Percentiles rank a stretch among this genome's conserved stretches.
Evolutionary conservation across 805 yeast genomes (phyloP).

Genomic region (Grigorovia jiainica): DNA sequence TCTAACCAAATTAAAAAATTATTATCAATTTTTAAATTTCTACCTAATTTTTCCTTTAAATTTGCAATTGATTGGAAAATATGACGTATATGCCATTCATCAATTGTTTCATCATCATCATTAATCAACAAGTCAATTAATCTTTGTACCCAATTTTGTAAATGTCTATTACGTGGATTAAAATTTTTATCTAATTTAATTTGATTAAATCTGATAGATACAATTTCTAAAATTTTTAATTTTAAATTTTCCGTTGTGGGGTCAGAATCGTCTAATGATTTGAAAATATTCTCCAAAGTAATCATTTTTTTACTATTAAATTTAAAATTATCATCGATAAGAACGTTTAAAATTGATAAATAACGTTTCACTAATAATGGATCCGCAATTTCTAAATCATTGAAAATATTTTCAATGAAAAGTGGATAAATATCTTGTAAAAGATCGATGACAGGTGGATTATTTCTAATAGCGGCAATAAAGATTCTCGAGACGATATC

Average conservation of each 20-base stretch:
- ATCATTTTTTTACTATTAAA: neutral
- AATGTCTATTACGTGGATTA: conserved; percentile 3
- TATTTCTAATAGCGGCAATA: conserved; percentile 64
- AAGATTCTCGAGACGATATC: conserved; percentile 54
- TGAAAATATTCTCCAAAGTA: conserved; percentile 12
- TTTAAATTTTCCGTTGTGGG: conserved; percentile 18
- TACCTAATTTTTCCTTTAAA: conserved; percentile 26
- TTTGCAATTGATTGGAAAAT: conserved; percentile 33
- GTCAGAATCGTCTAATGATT: conserved; percentile 10
- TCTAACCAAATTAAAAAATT: conserved; percentile 60
- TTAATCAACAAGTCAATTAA: conserved; percentile 13
- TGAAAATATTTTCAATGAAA: conserved; percentile 4
- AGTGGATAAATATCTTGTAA: conserved; percentile 15
- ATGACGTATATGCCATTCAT: conserved; percentile 34
- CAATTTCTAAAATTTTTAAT: conserved; percentile 23
- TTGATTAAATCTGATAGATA: conserved; percentile 12
- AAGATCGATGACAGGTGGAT: conserved; percentile 46
- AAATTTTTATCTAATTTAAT: neutral
- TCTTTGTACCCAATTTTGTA: conserved; percentile 19
- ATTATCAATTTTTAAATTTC: conserved; percentile 27
- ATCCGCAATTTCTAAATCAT: neutral
- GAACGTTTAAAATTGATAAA: conserved; percentile 21
- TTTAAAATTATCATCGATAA: conserved; percentile 10
- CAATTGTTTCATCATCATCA: conserved; percentile 18
- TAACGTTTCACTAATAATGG: conserved; percentile 18